A percentile compares a stretch with the other conserved stretches of the same genome.
Evolutionary conservation across 2,329 filamentous ascomycete genomes (phyloP).

Genomic region (Falciphora oryzae): DNA sequence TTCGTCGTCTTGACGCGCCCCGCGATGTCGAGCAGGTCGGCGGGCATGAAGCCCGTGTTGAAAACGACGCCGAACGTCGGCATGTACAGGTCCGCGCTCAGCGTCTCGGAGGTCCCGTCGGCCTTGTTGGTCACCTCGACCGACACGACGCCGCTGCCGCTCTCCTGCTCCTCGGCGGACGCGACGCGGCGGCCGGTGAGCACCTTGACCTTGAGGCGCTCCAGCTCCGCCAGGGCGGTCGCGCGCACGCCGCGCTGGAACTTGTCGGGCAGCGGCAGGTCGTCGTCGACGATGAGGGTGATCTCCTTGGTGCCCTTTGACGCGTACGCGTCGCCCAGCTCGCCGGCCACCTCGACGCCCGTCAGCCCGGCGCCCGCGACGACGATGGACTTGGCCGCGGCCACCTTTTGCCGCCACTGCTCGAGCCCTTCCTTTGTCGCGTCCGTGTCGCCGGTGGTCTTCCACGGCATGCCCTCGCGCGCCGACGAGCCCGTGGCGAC

Average conservation of each 20-base stretch:
- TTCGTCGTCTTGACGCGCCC: conserved; percentile 20
- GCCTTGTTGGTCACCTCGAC: conserved; percentile 2
- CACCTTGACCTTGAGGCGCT: conserved; percentile 37
- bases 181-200: conserved; percentile 34
- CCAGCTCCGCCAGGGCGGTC: conserved; percentile 22
- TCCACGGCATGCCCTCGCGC: conserved; percentile 42
- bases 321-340: conserved; percentile 43
- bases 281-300: conserved; percentile 34
- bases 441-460: conserved; percentile 34
- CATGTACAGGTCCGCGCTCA: conserved; percentile 31
- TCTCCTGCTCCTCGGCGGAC: conserved; percentile 5
- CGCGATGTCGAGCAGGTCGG: conserved; percentile 20
- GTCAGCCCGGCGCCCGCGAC: conserved; percentile 46
- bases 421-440: conserved; percentile 35
- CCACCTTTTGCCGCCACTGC: conserved; percentile 30
- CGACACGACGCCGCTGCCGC: conserved; percentile 10
- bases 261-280: conserved; percentile 31
- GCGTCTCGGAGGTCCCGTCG: conserved; percentile 10
- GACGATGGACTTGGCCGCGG: conserved; percentile 40
- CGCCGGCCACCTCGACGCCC: conserved; percentile 44
- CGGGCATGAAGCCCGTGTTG: conserved; percentile 32
- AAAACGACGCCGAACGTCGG: conserved; percentile 38
- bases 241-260: conserved; percentile 32
- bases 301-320: conserved; percentile 38
- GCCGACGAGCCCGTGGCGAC: conserved; percentile 48